Evolutionary conservation across 208 protist species (phyloP), one percentile per base, ranked within the genome.

Genomic region (Acanthamoeba sp.): DNA sequence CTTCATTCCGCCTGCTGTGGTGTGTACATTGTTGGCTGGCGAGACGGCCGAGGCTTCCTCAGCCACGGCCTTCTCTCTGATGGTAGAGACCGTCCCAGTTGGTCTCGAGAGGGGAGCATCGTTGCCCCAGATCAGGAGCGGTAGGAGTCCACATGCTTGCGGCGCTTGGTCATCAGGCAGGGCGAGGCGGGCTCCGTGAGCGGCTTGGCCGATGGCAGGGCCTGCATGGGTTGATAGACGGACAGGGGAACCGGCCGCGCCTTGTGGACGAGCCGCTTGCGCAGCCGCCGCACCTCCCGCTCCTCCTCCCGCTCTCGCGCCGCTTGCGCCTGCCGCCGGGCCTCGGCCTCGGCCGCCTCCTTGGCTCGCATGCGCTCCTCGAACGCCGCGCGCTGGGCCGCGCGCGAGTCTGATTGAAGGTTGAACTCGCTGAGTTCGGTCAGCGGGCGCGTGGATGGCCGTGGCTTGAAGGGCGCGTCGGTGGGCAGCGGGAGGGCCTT

Each of bases 271-370:
- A 92, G 52, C 59, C 71, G 32, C 38, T 76, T 76, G 27, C 87
- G 29, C 27, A 92, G 59, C 32, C 45, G 40, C 22, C 32, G 12
- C 16, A 92, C 42, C 38, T 92, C 87, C 57, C 36, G 10, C 87
- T 76, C 10, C 34, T 92, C 87, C 87, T 92, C 59, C 1, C 45
- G 55, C 88, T 93, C 88, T 34, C 88, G 57, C 14, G 55, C 88
- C 32, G 71, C 2, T 62, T 93, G 42, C 2, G 42, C 45, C 48
- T 32, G n/a, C 24, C 48, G 36, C 16, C 32, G 14, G 12, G 88
- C 88, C 88, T 93, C 88, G n/a, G 38, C 64, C 38, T 52, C 62
- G 62, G 88, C 88, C 34, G 32, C 57, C 38, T 93, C 88, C 88
- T 93, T 93, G 42, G 36, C 62, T 4, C 45, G 32, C 62, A 93